phyloP scores from a whole-genome alignment of 495 filamentous ascomycete genomes.

The Staphylotrichum tortipilum region DNA sequence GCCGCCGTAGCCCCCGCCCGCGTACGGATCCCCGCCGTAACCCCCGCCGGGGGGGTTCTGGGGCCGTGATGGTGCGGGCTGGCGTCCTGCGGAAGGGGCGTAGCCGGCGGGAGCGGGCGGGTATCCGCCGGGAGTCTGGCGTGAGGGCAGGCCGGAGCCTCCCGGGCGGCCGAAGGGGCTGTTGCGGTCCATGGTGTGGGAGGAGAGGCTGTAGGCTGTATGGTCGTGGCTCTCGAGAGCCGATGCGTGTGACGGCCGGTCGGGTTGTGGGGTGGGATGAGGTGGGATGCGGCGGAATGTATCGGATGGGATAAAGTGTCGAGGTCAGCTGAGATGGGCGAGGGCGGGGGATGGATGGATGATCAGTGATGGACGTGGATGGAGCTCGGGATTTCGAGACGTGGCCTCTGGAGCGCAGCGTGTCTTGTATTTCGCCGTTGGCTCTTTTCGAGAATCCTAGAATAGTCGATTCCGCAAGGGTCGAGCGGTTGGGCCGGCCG shows the following conservation, averaged over 20 bases:
- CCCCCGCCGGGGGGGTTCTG: constrained; percentile 2
- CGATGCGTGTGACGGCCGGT: no score
- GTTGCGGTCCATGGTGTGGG: constrained; percentile 39
- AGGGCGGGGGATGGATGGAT: no score
- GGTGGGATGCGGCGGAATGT: no score
- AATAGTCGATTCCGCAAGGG: neutral
- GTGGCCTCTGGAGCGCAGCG: constrained; percentile 9
- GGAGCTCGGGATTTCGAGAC: constrained; percentile 1
- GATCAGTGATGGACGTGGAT: no score
- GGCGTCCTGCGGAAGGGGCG: constrained; percentile 11
- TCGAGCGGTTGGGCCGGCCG: neutral
- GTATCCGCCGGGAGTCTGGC: constrained; percentile 8
- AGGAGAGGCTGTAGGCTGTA: no score
- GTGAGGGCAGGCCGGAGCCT: constrained; percentile 22
- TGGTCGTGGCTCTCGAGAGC: no score
- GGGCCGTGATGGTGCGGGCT: constrained; percentile 10
- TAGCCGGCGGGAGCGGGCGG: constrained; percentile 11
- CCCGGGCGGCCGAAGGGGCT: constrained; percentile 30
- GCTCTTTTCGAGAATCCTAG: neutral
- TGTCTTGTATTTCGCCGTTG: neutral
- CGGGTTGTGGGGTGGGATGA: no score
- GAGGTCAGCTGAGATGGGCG: no score
- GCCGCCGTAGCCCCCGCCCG: constrained; percentile 12
- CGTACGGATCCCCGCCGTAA: constrained; percentile 4
- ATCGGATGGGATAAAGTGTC: no score